Evolutionary conservation across 768 basidiomycete genomes (phyloP).

Genomic region (Agaricus sinodeliciosus): DNA sequence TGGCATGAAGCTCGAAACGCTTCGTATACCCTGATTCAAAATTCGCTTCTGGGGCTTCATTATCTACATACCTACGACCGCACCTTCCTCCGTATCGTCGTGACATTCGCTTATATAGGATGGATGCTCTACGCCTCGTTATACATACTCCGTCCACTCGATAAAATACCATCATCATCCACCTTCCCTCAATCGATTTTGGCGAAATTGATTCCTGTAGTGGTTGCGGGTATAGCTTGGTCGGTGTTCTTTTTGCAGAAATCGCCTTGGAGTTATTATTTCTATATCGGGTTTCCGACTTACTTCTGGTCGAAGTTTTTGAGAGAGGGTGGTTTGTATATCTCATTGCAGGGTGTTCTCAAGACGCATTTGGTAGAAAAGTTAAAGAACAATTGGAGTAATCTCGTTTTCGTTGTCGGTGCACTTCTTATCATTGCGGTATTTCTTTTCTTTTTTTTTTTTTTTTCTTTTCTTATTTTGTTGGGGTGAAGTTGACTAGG

Average conservation of each 20-base stretch:
- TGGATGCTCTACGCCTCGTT: slow-evolving; percentile 68
- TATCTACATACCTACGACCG: slow-evolving; percentile 87
- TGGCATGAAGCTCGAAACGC: slow-evolving; percentile 45
- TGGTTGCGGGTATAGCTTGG: slow-evolving; percentile 32
- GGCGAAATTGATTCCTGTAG: slow-evolving; percentile 12
- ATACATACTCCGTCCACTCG: slow-evolving; percentile 43
- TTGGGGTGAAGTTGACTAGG: not conserved
- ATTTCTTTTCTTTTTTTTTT: not conserved
- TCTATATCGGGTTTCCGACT: slow-evolving; percentile 69
- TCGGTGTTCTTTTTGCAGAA: slow-evolving; percentile 51
- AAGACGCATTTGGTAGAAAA: not conserved
- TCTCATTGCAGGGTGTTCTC: not conserved
- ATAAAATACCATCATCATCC: slow-evolving; percentile 9
- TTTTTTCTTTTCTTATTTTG: not conserved
- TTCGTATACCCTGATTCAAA: slow-evolving; percentile 46
- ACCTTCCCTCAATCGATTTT: not conserved
- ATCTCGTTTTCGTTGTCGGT: slow-evolving; percentile 42
- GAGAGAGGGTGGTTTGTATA: slow-evolving; percentile 17
- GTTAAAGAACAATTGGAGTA: slow-evolving; percentile 15
- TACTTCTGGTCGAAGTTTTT: slow-evolving; percentile 70
- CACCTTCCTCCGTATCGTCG: slow-evolving; percentile 60
- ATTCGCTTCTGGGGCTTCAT: slow-evolving; percentile 54
- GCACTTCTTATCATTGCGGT: slow-evolving; percentile 63
- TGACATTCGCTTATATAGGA: slow-evolving; percentile 65
- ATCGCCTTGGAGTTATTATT: slow-evolving; percentile 66